A percentile compares a stretch with the other conserved stretches of the same genome.
Evolutionary conservation across 208 protist species (phyloP).

Genomic region (Phytomonas sp.): DNA sequence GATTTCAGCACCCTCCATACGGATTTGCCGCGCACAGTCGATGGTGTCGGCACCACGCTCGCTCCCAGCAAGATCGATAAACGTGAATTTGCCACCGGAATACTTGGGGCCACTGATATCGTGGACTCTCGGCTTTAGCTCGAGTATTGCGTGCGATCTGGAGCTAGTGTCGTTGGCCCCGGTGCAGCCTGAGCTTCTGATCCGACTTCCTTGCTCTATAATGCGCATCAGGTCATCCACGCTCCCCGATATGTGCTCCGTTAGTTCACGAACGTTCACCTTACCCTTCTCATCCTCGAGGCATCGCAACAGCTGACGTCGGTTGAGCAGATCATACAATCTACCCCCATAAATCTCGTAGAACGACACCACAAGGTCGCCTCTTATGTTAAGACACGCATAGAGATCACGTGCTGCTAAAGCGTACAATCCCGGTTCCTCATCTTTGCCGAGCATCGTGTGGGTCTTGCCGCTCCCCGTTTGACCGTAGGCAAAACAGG

Average conservation of each 20-base stretch:
- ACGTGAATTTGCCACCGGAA: slow-evolving; percentile 44
- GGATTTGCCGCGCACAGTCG: slow-evolving; percentile 73
- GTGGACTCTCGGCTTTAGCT: slow-evolving; percentile 34
- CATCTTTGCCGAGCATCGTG: slow-evolving; percentile 78
- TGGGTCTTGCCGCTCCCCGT: slow-evolving; percentile 90
- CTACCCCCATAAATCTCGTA: slow-evolving; percentile 85
- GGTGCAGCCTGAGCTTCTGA: slow-evolving; percentile 82
- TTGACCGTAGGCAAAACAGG: slow-evolving; percentile 88
- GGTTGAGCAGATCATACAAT: slow-evolving; percentile 68
- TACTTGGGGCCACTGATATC: slow-evolving; percentile 2
- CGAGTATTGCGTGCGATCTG: slow-evolving; percentile 94
- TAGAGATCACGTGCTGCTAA: slow-evolving; percentile 68
- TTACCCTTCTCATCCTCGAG: slow-evolving; percentile 56
- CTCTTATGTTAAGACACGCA: slow-evolving; percentile 27
- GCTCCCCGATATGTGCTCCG: slow-evolving; percentile 31
- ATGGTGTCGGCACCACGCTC: slow-evolving; percentile 78
- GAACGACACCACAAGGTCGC: slow-evolving; percentile 44
- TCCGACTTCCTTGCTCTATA: slow-evolving; percentile 73
- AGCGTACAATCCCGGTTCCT: slow-evolving; percentile 60
- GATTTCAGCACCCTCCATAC: slow-evolving; percentile 86
- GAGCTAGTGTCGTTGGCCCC: slow-evolving; percentile 92
- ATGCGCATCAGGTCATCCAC: slow-evolving; percentile 58
- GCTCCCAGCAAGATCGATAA: slow-evolving; percentile 92
- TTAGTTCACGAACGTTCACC: slow-evolving; percentile 62
- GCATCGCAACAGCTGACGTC: slow-evolving; percentile 44